Percentiles rank a stretch among this genome's conserved stretches.
Evolutionary conservation across 176 grass and related monocot species (phyloP).

Genomic region (Aegilops bicornis): DNA sequence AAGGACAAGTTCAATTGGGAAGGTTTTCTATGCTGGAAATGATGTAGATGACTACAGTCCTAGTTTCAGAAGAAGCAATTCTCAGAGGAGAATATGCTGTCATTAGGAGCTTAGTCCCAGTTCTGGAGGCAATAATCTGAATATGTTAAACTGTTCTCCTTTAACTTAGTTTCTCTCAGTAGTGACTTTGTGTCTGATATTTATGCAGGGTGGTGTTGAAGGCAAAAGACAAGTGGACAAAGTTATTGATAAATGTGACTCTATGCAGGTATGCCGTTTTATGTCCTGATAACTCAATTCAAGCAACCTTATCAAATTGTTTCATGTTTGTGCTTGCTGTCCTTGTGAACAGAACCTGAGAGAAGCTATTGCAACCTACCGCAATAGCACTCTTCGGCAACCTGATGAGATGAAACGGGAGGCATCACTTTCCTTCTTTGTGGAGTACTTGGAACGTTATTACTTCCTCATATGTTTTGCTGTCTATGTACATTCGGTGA

Average conservation of each 20-base stretch:
- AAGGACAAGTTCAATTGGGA: constrained; percentile 79
- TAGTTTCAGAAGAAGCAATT: constrained; percentile 92
- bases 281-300: constrained; percentile 18
- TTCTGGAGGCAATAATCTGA: constrained; percentile 72
- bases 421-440: constrained; percentile 95
- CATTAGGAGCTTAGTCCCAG: constrained; percentile 94
- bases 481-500: constrained; percentile 84
- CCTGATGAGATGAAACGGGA: constrained; percentile 99
- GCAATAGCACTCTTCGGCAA: constrained; percentile 93
- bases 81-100: constrained; percentile 89
- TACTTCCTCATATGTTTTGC: constrained; percentile 99
- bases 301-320: constrained; percentile 10
- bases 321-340: constrained; percentile 28
- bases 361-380: constrained; percentile 93
- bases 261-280: constrained; percentile 88
- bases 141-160: constrained; percentile 23
- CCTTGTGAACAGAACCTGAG: constrained; percentile 78
- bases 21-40: constrained; percentile 82
- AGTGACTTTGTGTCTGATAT: constrained; percentile 9
- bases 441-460: constrained; percentile 99
- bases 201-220: constrained; percentile 86
- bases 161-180: constrained; percentile 15
- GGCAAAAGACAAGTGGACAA: constrained; percentile 98
- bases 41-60: constrained; percentile 68
- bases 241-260: constrained; percentile 96